These are phyloP conservation scores for Leptodermis oblonga DNA, from an alignment of 257 asterid species.

Conservation along the genomic window DNA sequence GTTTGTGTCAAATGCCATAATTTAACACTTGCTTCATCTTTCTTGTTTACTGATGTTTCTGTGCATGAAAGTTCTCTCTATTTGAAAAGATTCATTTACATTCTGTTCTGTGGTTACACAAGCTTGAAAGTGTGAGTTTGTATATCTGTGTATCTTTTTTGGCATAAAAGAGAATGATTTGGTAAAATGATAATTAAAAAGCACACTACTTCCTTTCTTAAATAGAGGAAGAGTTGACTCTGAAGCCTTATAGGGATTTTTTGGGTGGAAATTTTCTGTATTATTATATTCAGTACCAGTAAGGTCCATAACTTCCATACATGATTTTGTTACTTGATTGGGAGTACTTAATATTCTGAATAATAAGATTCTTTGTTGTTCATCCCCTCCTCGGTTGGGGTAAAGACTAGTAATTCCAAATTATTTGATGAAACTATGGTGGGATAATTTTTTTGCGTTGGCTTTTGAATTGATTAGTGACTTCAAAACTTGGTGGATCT, in stretches of 20 bases:
- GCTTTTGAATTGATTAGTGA: neutral
- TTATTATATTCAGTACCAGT: too few species aligned
- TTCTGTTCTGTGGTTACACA: neutral
- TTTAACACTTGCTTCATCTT: neutral
- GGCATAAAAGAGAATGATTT: neutral
- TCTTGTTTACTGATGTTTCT: neutral
- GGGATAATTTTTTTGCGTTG: neutral
- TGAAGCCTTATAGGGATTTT: neutral
- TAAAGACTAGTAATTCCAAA: neutral
- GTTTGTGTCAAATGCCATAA: slow-evolving; percentile 25
- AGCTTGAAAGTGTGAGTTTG: neutral
- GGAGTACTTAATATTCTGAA: too few species aligned
- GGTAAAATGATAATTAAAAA: too few species aligned
- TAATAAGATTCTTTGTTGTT: too few species aligned
- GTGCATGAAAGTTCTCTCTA: neutral
- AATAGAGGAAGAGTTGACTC: neutral
- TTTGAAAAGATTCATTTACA: neutral
- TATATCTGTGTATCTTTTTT: neutral
- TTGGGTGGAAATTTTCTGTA: neutral
- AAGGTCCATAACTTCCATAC: too few species aligned
- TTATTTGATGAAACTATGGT: neutral
- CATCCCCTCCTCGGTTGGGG: neutral
- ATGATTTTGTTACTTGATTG: too few species aligned
- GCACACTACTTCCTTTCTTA: neutral
- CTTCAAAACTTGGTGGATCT: neutral